phyloP scores from a whole-genome alignment of 352 stramenopile genomes.

The Phytophthora cryptogea region DNA sequence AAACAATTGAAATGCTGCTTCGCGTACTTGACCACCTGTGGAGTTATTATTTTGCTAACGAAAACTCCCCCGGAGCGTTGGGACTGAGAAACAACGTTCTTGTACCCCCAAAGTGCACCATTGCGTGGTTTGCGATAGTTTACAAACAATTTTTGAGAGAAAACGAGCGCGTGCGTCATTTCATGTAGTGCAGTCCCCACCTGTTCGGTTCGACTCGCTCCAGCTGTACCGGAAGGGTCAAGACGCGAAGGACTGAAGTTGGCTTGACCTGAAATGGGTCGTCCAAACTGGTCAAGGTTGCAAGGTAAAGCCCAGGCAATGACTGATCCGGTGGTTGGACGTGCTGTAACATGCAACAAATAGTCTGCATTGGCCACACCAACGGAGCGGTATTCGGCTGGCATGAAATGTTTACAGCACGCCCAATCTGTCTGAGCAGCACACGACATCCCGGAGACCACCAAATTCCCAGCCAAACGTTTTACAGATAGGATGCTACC shows the following conservation, averaged over 20 bases:
- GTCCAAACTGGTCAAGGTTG: slow-evolving; percentile 78
- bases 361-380: slow-evolving; percentile 76
- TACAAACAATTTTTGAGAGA: slow-evolving; percentile 62
- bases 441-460: slow-evolving; percentile 62
- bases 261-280: slow-evolving; percentile 79
- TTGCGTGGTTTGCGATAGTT: slow-evolving; percentile 73
- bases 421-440: slow-evolving; percentile 52
- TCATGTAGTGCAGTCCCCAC: slow-evolving; percentile 80
- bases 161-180: slow-evolving; percentile 84
- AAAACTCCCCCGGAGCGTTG: slow-evolving; percentile 48
- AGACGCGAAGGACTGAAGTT: slow-evolving; percentile 76
- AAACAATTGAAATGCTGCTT: slow-evolving; percentile 84
- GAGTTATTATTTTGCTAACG: slow-evolving; percentile 79
- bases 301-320: slow-evolving; percentile 84
- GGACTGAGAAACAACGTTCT: slow-evolving; percentile 64
- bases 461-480: slow-evolving; percentile 64
- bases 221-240: slow-evolving; percentile 43
- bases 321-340: slow-evolving; percentile 66
- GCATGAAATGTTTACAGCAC: slow-evolving; percentile 62
- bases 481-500: slow-evolving; percentile 64
- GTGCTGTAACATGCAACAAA: slow-evolving; percentile 75
- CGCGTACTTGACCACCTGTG: slow-evolving; percentile 59
- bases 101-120: slow-evolving; percentile 57
- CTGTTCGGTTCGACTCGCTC: slow-evolving; percentile 57
- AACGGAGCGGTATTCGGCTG: slow-evolving; percentile 45